Base-by-base conservation (phyloP, 257 asterid genomes). In the Gentiana macrophylla region DNA sequence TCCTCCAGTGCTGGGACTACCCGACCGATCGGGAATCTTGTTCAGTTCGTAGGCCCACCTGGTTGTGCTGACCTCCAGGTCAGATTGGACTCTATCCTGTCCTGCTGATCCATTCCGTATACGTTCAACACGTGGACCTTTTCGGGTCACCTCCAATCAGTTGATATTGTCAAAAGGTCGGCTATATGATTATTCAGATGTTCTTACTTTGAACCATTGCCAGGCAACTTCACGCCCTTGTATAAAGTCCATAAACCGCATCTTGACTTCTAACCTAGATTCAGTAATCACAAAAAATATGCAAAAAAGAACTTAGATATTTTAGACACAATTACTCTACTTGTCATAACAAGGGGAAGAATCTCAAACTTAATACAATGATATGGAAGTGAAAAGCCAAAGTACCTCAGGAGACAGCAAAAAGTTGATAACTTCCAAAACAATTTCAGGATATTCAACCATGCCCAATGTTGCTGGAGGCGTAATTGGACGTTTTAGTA, bases 381-480 rank as follows among this genome's bases (percentile, higher is more conserved):
- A 61, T 57, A 43, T 37, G 48, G 64, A n/a, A 24, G 12, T 46
- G 47, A 52, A 32, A 55, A 53, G 54, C 53, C 61, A 53, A 59
- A 34, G 50, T 72, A 86, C 95, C 95, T 90, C 96, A 34, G 84
- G 60, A 43, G 87, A 75, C 63, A 86, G 69, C 82, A 90, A 66
- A 73, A 84, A 86, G 74, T 82, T 71, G 36, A 86, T 84, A 67
- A 84, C 68, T 71, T 90, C 98, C 47, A 65, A 65, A 58, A 75
- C 74, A 56, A 90, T 76, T 61, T 90, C 90, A 62, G 74, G 95
- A 80, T 85, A 88, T 9, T 92, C 98, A 59, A 78, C 84, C 94
- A 88, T 83, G 49, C 97, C 99, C 67, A 88, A 74, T 2, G 94
- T 83, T 7, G 86, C 84, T 8, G 99, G 96, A 69, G 99, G 99